Evolutionary conservation across 108 stramenopile genomes (phyloP), one percentile per base, ranked within the genome.

Genomic region (Nitzschia palea): DNA sequence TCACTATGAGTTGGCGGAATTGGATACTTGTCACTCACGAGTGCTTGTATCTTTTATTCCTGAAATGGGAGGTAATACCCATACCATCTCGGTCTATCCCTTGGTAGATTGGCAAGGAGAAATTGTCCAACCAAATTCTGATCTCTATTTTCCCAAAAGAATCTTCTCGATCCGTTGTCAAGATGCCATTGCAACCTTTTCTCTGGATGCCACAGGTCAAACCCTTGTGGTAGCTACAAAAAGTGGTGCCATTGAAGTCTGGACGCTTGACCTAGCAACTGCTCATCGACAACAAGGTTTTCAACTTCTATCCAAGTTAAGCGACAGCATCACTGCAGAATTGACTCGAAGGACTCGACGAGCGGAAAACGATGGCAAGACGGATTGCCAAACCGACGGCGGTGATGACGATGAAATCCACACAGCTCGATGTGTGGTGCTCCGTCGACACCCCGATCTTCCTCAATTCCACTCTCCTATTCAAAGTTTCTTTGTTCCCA

Each of bases 181-280:
- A 23, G 50, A 72, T 64, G 62, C 80, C 18, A 78, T 88, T 22
- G 44, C 68, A 0, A 62, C 77, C n/a, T 68, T 88, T 40, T 52
- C 47, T 5, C 50, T 88, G 6, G 82, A 81, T 45, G 36, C 65
- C 23, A 68, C 70, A 22, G 85, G 83, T 23, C 44, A 80, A 27
- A 57, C 18, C 12, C 50, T 86, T 4, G 23, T 89, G 20, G 75
- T 84, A 29, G 82, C 74, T 0, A 89, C 87, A 9, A 48, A 44
- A 0, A 32, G 55, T 30, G 82, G 82, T 14, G 77, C 75, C 10
- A 54, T 83, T 18, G 85, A 86, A 66, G 51, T 86, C 22, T 86
- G 82, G 82, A 35, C 68, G 18, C 74, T 78, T 14, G 57, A 71
- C 12, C 3, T 9, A 26, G 43, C 33, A 12, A 12, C 9, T 6